Base-by-base conservation (phyloP, 2,329 filamentous ascomycete species). In the Aspergillus sclerotialis region DNA sequence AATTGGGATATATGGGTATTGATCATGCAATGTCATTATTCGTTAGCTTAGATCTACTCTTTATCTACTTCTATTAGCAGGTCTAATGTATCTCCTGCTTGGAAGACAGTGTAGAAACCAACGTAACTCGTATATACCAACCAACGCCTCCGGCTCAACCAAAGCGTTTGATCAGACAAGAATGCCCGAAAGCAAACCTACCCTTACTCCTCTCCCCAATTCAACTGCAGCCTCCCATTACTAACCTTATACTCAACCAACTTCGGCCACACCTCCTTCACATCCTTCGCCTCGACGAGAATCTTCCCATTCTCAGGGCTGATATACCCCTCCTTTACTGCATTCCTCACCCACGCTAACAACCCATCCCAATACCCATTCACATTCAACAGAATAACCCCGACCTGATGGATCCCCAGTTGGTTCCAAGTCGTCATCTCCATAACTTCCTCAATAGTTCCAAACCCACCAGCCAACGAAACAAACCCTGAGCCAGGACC, bases 371-470 rank as follows among this genome's bases (percentile, higher is more conserved):
- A 98, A 64, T 94, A 96, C 0, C 88, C 87, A 35, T 89, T 80
- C 16, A 95, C 73, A 60, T 96, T 96, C 48, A 85, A 77, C 31
- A 95, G 68, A 35, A 90, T 80, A 29, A 96, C 80, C 3, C 83
- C 84, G 32, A 75, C 71, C 49, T 72, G 73, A 64, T 96, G 92
- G 46, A 98, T 96, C 1, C 92, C 90, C 32, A 98, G 67, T 67
- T 96, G 92, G 62, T 95, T 96, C 89, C 92, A 98, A 3, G 66
- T 69, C 18, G 94, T 88, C 56, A 98, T 73, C 72, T 98, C 92
- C 72, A 95, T 89, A 39, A 96, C 72, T 70, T 98, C 92, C 68
- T 98, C 92, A 58, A 96, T 75, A 2, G 92, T 98, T 13, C 92
- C 92, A 61, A 90, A 98, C 1, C 92, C 92, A 28, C 90, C 90